Percentiles rank a stretch among this genome's conserved stretches.
phyloP scores from a whole-genome alignment of 495 filamentous ascomycete species.

The Neurospora tetraspora region DNA sequence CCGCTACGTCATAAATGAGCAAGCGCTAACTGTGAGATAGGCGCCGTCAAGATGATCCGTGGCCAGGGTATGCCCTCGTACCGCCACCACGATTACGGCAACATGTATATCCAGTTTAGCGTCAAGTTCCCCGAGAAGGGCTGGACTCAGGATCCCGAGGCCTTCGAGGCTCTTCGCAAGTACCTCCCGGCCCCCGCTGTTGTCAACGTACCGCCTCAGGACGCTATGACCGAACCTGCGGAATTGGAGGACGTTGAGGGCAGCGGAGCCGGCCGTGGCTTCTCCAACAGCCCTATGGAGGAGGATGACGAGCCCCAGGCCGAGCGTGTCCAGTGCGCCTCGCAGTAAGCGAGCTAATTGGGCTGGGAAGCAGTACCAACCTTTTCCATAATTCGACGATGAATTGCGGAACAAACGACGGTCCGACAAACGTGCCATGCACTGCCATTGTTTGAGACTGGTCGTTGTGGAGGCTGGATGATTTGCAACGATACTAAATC shows the following conservation, averaged over 20 bases:
- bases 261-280: conserved; percentile 59
- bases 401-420: not conserved
- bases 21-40: conserved; percentile 35
- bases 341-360: conserved; percentile 57
- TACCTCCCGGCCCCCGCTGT: conserved; percentile 66
- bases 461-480: not conserved
- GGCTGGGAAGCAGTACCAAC: not conserved
- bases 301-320: conserved; percentile 71
- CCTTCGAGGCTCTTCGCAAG: conserved; percentile 59
- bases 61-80: conserved; percentile 98
- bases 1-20: not conserved
- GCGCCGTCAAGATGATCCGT: conserved; percentile 83
- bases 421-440: not conserved
- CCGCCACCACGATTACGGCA: conserved; percentile 92
- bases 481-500: not conserved
- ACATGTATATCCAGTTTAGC: conserved; percentile 94
- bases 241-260: conserved; percentile 80
- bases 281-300: conserved; percentile 52
- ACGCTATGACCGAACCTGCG: conserved; percentile 73
- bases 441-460: not conserved
- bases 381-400: not conserved
- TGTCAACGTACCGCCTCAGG: conserved; percentile 52
- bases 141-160: conserved; percentile 45
- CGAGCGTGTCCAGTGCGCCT: conserved; percentile 95
- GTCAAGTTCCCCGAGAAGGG: conserved; percentile 84